Base-by-base conservation (phyloP, 371 early-diverging fungal species). In the Haplosporangium sp. region DNA sequence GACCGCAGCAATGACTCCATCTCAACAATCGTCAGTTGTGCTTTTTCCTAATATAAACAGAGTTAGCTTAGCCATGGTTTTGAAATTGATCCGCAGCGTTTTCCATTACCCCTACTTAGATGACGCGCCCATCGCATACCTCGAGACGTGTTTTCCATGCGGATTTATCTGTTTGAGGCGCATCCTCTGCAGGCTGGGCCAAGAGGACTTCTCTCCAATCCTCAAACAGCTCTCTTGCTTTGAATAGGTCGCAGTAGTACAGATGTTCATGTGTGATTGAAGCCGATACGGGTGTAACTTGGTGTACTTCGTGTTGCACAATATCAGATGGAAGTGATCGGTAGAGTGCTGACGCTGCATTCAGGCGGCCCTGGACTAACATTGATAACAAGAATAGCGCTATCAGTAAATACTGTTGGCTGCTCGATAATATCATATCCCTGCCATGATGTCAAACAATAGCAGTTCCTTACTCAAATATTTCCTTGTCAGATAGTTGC, bases 311-410 rank as follows among this genome's bases (percentile, higher is more conserved):
- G 6, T 43, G 47, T 42, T 68, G 60, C 18, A 52, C 52, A 53
- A 73, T 52, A 21, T 73, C 69, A 16, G 36, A n/a, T 11, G 80
- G 80, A 11, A 79, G 65, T 13, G 67, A 51, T 3, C 47, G 72
- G 51, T 46, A 69, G 13, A 79, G 54, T 16, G 73, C 69, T 58
- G 54, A 62, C 16, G 80, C 80, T 13, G 69, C 62, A 20, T 72
- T 62, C 50, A 79, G 9, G 42, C 73, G 80, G n/a, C 80, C 80
- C 45, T 61, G 53, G 21, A 57, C 67, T 70, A 62, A 13, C 12
- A 45, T 10, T 38, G 7, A 69, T 23, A 6, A 29, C 20, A 13
- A 23, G 12, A 14, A 6, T 21, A 55, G 38, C 1, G 9, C 60
- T 7, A 23, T 9, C 0, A 8, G 52, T 48, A 1, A 54, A n/a